Evolutionary conservation across 1,139 yeast species (phyloP), one percentile per base, ranked within the genome.

Genomic region (Suhomyces anneliseae): DNA sequence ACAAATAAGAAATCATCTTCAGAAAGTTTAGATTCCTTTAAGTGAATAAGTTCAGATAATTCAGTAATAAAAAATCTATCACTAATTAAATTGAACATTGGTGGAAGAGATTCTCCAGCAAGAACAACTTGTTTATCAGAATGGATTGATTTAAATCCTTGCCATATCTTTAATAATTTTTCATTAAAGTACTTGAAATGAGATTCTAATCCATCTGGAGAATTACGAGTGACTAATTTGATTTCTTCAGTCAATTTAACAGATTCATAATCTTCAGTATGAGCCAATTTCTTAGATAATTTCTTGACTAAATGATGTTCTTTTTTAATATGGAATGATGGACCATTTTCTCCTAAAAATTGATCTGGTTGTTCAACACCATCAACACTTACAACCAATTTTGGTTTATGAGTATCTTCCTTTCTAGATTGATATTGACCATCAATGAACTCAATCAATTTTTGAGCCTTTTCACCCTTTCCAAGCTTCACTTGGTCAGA

Each of bases 1-100:
- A 76, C 56, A 19, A 72, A 62, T 2, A 70, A 51, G 26, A 59
- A 51, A 47, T 68, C 72, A 7, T 52, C 50, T 14, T 61, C 55
- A 12, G 60, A 49, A 29, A 39, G 41, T 7, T 43, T 32, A 7
- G 45, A 31, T 14, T 36, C 38, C 37, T 45, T 48, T 38, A 74
- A 59, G 54, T 70, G 76, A 36, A 72, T 66, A 56, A 79, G 66
- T 59, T 78, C 80, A 37, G 76, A 64, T 49, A 79, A 59, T 57
- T 79, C 83, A 43, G 68, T 70, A 50, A 78, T 74, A 59, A 74
- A 79, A 27, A 65, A 54, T 52, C 71, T 68, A 55, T 79, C 82
- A 54, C 68, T 74, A 44, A 77, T 68, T 40, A 68, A 55, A 39
- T 59, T 58, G 43, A 68, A 41, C 32, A 43, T 38, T 26, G 42